Evolutionary conservation across 2,329 filamentous ascomycete species (phyloP).

Genomic region (Neofusicoccum parvum): DNA sequence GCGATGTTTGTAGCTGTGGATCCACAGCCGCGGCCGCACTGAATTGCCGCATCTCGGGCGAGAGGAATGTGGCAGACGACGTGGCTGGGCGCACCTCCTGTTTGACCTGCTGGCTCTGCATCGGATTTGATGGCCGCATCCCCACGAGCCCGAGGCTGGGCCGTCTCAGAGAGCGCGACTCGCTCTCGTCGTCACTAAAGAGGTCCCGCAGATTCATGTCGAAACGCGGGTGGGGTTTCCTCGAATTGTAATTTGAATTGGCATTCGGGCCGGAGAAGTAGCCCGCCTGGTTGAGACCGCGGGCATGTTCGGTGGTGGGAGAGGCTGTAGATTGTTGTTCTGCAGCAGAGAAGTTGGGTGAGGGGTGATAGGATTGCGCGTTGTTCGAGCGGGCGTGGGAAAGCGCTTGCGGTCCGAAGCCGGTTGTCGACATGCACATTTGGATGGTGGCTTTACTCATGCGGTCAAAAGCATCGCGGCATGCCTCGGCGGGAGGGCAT

Average conservation of each 20-base stretch:
- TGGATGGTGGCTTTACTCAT: slow-evolving; percentile 95
- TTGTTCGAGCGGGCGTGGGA: slow-evolving; percentile 2
- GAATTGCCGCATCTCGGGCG: slow-evolving; percentile 13
- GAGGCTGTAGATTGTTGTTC: slow-evolving; percentile 3
- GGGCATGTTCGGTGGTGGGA: slow-evolving; percentile 1
- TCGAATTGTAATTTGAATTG: background rate
- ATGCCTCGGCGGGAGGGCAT: slow-evolving; percentile 92
- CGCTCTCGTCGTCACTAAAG: slow-evolving; percentile 43
- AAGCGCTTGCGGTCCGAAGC: slow-evolving; percentile 62
- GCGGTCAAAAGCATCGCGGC: slow-evolving; percentile 89
- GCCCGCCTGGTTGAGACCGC: background rate
- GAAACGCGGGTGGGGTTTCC: slow-evolving; percentile 52
- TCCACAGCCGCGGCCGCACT: background rate
- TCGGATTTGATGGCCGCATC: slow-evolving; percentile 28
- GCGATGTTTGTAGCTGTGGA: slow-evolving; percentile 9
- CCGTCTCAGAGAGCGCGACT: slow-evolving; percentile 35
- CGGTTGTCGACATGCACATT: slow-evolving; percentile 87
- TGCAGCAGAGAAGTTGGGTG: slow-evolving; percentile 7
- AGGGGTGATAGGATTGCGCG: background rate
- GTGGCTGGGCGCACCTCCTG: slow-evolving; percentile 12
- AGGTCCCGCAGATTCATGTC: slow-evolving; percentile 50
- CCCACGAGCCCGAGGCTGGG: slow-evolving; percentile 26
- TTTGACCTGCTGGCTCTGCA: slow-evolving; percentile 29
- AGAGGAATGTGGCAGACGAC: background rate
- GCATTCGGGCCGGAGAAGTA: slow-evolving; percentile 12